Conservation (phyloP, 1,284 basidiomycete species). For the Cronartium quercuum region DNA sequence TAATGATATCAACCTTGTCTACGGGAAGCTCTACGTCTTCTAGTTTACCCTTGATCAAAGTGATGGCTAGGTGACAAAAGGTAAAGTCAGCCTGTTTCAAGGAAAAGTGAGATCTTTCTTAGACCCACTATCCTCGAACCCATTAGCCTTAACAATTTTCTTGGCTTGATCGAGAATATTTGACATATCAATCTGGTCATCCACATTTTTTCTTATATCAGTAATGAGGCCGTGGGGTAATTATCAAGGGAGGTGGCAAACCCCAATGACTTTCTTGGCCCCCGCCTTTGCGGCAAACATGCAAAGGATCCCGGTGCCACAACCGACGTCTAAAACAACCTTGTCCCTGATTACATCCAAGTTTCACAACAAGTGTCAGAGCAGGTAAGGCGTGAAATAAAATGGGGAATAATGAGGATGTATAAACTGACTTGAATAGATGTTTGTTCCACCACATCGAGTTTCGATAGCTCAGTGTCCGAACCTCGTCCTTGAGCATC, state of each 20-base stretch:
- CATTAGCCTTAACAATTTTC: conserved; percentile 93
- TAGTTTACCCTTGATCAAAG: conserved; percentile 94
- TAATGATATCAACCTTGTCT: conserved; percentile 91
- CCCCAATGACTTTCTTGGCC: conserved; percentile 78
- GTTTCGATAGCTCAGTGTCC: conserved; percentile 88
- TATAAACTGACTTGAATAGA: conserved; percentile 66
- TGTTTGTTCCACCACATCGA: conserved; percentile 93
- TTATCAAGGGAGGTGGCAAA: conserved; percentile 40
- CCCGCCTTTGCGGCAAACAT: conserved; percentile 99
- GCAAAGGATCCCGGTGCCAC: conserved; percentile 94
- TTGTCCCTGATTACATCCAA: conserved; percentile 57
- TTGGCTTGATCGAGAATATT: conserved; percentile 99
- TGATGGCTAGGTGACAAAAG: conserved; percentile 62
- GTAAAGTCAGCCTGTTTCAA: not conserved
- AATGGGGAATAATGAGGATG: not conserved
- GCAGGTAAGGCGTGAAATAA: not conserved
- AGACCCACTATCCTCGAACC: conserved; percentile 81
- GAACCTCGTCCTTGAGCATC: conserved; percentile 96
- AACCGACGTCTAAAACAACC: conserved; percentile 94
- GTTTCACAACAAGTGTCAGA: too few species aligned
- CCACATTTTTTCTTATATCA: not conserved
- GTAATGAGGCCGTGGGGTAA: not conserved
- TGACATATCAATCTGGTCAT: conserved; percentile 91
- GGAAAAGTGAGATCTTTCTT: not conserved
- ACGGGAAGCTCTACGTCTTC: conserved; percentile 77